phyloP scores from a whole-genome alignment of 257 asterid species.

The Cordia subcordata region DNA sequence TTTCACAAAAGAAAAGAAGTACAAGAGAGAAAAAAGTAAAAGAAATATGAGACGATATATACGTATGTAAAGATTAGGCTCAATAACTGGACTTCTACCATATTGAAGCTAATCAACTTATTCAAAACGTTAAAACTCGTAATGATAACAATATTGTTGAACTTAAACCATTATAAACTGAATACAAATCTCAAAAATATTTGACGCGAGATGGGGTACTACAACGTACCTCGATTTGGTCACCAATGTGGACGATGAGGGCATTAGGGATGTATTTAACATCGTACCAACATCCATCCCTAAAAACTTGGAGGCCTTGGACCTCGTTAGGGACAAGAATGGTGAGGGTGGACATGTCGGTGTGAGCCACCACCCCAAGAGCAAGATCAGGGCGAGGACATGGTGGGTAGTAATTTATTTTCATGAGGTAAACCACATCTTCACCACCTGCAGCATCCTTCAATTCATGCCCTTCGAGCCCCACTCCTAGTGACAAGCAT shows the following conservation, averaged over 20 bases:
- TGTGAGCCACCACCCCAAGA: conserved; percentile 89
- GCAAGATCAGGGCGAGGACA: conserved; percentile 87
- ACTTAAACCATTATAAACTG: too few relatives aligned
- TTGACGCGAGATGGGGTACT: too few relatives aligned
- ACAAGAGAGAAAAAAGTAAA: too few relatives aligned
- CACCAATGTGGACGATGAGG: conserved; percentile 77
- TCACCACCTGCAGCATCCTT: conserved; percentile 59
- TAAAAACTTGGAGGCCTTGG: conserved; percentile 80
- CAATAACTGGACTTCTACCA: too few relatives aligned
- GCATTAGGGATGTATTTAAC: conserved; percentile 81
- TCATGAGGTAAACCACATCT: conserved; percentile 46
- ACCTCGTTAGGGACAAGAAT: conserved; percentile 76
- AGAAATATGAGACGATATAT: too few relatives aligned
- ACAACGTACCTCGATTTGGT: conserved; percentile 77
- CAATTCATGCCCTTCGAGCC: conserved; percentile 43
- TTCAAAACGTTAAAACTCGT: too few relatives aligned
- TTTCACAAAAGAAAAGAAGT: too few relatives aligned
- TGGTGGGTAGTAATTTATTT: conserved; percentile 85
- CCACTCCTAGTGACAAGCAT: conserved; percentile 62
- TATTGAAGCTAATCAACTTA: too few relatives aligned
- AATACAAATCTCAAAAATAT: too few relatives aligned
- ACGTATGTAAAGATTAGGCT: too few relatives aligned
- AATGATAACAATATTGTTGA: too few relatives aligned
- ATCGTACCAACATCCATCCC: conserved; percentile 67
- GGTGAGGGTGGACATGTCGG: conserved; percentile 71